Conservation (phyloP, 2,329 filamentous ascomycete species). For the Fusarium sp. region DNA sequence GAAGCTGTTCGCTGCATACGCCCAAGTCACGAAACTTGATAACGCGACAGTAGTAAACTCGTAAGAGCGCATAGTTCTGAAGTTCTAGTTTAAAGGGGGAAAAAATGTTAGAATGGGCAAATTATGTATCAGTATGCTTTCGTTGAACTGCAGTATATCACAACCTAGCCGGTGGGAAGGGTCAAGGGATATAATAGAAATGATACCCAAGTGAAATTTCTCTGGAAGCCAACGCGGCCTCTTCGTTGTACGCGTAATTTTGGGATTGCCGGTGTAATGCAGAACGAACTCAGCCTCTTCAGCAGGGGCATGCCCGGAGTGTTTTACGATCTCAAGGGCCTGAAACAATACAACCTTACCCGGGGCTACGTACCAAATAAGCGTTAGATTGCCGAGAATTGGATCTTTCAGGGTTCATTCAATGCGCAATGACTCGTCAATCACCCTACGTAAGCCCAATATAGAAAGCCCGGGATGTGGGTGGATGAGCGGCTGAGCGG, state of each 20-base stretch:
- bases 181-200: not conserved
- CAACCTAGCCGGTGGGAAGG: not conserved
- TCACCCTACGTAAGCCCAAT: not conserved
- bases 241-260: not conserved
- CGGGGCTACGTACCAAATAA: not conserved
- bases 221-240: not conserved
- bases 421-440: not conserved
- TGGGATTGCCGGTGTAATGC: not conserved
- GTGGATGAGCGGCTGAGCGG: not conserved
- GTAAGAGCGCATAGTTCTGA: not conserved
- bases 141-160: not conserved
- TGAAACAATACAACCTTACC: not conserved
- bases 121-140: not conserved
- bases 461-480: not conserved
- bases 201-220: not conserved
- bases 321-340: not conserved
- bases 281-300: not conserved
- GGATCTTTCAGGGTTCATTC: not conserved
- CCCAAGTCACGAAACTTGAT: not conserved
- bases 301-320: not conserved
- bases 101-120: not conserved
- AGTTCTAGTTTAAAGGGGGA: not conserved
- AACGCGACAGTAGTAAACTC: not conserved
- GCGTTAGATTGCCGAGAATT: not conserved
- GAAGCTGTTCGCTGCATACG: slow-evolving; percentile 8